phyloP scores from a whole-genome alignment of 805 yeast genomes.

The Nakazawaea anatomiae region DNA sequence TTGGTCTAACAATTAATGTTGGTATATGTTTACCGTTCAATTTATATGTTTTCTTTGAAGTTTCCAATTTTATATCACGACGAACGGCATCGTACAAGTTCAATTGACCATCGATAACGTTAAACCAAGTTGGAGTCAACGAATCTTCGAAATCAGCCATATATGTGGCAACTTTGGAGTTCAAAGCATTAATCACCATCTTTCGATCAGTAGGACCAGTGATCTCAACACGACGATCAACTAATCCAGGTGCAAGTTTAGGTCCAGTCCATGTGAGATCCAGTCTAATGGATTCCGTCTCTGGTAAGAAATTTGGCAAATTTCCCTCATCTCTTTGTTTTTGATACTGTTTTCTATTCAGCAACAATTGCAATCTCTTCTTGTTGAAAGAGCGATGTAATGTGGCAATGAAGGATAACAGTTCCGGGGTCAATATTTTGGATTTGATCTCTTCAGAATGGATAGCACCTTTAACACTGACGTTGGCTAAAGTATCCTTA shows the following conservation, averaged over 20 bases:
- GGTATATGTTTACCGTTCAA: slow-evolving; percentile 46
- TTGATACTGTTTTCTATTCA: slow-evolving; percentile 51
- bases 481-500: slow-evolving; percentile 40
- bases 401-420: slow-evolving; percentile 60
- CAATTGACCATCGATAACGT: slow-evolving; percentile 63
- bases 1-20: slow-evolving; percentile 45
- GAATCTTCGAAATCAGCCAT: slow-evolving; percentile 78
- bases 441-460: slow-evolving; percentile 39
- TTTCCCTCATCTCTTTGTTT: slow-evolving; percentile 52
- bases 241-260: slow-evolving; percentile 59
- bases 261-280: slow-evolving; percentile 71
- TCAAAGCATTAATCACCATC: slow-evolving; percentile 71
- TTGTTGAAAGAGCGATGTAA: slow-evolving; percentile 59
- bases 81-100: slow-evolving; percentile 67
- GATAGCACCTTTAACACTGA: slow-evolving; percentile 49
- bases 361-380: slow-evolving; percentile 49
- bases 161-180: slow-evolving; percentile 63
- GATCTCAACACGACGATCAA: slow-evolving; percentile 69
- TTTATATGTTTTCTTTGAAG: slow-evolving; percentile 31
- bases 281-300: slow-evolving; percentile 54
- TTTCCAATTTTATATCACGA: slow-evolving; percentile 36
- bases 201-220: slow-evolving; percentile 74
- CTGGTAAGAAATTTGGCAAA: slow-evolving; percentile 65
- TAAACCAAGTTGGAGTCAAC: slow-evolving; percentile 65
- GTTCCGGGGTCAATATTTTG: slow-evolving; percentile 50